These are phyloP conservation scores for Trametes gibbosa DNA, from an alignment of 768 basidiomycete genomes.

Conservation along the genomic window DNA sequence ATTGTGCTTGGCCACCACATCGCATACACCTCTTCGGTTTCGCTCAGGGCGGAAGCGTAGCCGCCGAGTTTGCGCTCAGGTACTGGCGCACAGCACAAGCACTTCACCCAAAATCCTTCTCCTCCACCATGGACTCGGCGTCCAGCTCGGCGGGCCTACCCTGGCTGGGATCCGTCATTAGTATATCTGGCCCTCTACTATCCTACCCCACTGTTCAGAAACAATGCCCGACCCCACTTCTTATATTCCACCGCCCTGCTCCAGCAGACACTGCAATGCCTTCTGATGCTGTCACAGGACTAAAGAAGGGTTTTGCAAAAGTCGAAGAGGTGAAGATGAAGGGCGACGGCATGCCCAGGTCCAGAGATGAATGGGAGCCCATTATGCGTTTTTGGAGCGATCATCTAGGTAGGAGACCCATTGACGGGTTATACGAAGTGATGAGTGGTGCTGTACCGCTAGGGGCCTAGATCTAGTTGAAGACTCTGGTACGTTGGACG, in stretches of 20 bases:
- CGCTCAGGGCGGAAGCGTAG: constrained; percentile 81
- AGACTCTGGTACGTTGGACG: too few relatives aligned
- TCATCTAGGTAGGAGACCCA: constrained; percentile 50
- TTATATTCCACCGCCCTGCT: constrained; percentile 54
- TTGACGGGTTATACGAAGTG: constrained; percentile 67
- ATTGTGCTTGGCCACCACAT: constrained; percentile 62
- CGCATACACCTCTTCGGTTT: constrained; percentile 89
- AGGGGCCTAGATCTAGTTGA: too few relatives aligned
- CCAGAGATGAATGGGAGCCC: constrained; percentile 75
- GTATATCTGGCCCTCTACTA: constrained; percentile 70
- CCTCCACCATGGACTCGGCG: background rate
- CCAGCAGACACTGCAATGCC: constrained; percentile 46
- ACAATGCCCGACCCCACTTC: constrained; percentile 56
- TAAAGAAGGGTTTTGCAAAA: constrained; percentile 57
- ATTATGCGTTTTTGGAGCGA: constrained; percentile 90
- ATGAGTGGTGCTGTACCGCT: constrained; percentile 36
- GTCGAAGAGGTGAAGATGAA: constrained; percentile 49
- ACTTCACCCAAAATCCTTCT: constrained; percentile 13
- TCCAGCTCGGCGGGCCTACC: background rate
- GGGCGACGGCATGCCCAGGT: constrained; percentile 69
- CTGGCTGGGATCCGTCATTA: constrained; percentile 64
- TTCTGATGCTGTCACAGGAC: constrained; percentile 44
- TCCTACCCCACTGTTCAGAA: constrained; percentile 67
- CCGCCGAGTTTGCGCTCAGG: constrained; percentile 59
- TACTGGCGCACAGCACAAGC: constrained; percentile 40